A percentile compares a stretch with the other conserved stretches of the same genome.
Conservation (phyloP, 225 moss, liverwort and hornwort species). For the Asterella californica region DNA sequence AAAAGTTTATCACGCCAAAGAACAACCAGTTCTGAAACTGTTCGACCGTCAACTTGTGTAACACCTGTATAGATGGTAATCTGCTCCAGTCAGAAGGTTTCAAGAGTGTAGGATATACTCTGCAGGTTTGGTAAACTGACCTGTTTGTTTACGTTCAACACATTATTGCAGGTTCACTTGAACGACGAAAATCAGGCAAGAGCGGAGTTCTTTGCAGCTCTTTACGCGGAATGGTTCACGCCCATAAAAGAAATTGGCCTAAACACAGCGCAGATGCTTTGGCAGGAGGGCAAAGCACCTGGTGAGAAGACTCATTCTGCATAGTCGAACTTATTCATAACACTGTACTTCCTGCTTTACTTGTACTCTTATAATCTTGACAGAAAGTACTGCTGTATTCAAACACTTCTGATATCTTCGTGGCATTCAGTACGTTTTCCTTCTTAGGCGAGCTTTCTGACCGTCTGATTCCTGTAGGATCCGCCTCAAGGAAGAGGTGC, state of each 20-base stretch:
- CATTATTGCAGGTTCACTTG: slow-evolving; percentile 11
- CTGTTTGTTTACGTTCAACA: neutral
- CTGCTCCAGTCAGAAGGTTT: neutral
- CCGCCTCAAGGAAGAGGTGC: slow-evolving; percentile 19
- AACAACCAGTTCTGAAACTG: neutral
- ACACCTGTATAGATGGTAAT: neutral
- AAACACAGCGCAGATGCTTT: neutral
- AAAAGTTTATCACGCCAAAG: neutral
- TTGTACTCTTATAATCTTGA: neutral
- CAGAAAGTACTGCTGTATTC: neutral
- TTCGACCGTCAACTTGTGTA: neutral
- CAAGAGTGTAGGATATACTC: neutral
- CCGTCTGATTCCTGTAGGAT: slow-evolving; percentile 1
- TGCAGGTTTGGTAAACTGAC: neutral
- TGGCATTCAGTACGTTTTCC: neutral
- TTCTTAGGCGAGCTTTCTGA: neutral
- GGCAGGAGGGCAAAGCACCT: slow-evolving; percentile 22
- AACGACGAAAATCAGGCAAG: slow-evolving; percentile 16
- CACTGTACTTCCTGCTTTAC: neutral
- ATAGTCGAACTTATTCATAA: neutral
- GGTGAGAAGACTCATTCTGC: slow-evolving; percentile 1
- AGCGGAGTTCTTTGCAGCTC: slow-evolving; percentile 1
- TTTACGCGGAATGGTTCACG: neutral
- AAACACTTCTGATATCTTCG: neutral
- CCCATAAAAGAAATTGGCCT: slow-evolving; percentile 12